Conservation (phyloP, 2,329 filamentous ascomycete species). For the Teratosphaeria gauchensis region DNA sequence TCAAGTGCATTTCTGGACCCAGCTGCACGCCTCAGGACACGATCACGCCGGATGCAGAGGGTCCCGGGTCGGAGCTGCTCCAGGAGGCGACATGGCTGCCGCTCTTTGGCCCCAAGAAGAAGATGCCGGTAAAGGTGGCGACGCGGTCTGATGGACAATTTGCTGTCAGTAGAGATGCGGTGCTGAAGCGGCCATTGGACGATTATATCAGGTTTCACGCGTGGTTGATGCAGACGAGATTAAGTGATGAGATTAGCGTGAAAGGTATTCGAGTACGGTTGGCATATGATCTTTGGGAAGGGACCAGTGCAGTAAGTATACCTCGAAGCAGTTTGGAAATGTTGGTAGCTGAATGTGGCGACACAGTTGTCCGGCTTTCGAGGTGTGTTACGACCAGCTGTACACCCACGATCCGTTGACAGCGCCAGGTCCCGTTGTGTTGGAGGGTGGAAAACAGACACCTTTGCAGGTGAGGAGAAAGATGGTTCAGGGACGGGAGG, state of each 20-base stretch:
- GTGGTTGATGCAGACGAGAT: slow-evolving; percentile 39
- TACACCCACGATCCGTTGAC: not conserved
- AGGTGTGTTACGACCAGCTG: not conserved
- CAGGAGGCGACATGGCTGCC: not conserved
- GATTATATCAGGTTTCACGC: slow-evolving; percentile 41
- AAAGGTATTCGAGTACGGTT: not conserved
- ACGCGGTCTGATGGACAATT: slow-evolving; percentile 48
- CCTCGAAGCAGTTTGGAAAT: not conserved
- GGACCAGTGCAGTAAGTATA: not conserved
- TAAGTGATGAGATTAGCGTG: slow-evolving; percentile 35
- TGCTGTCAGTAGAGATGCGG: slow-evolving; percentile 39
- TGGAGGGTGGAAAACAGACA: not conserved
- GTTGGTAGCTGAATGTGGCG: not conserved
- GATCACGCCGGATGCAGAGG: not conserved
- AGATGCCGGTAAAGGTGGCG: slow-evolving; percentile 36
- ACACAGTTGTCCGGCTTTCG: not conserved
- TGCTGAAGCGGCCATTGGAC: slow-evolving; percentile 34
- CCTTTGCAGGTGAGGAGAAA: not conserved
- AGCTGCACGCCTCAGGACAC: not conserved
- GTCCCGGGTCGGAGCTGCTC: not conserved
- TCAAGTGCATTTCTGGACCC: not conserved
- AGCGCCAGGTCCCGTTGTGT: not conserved
- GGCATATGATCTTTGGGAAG: not conserved
- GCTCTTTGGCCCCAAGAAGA: not conserved
- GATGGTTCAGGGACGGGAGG: not conserved